Conservation (phyloP, 179 eudicot species). For the Dionaea muscipula region DNA sequence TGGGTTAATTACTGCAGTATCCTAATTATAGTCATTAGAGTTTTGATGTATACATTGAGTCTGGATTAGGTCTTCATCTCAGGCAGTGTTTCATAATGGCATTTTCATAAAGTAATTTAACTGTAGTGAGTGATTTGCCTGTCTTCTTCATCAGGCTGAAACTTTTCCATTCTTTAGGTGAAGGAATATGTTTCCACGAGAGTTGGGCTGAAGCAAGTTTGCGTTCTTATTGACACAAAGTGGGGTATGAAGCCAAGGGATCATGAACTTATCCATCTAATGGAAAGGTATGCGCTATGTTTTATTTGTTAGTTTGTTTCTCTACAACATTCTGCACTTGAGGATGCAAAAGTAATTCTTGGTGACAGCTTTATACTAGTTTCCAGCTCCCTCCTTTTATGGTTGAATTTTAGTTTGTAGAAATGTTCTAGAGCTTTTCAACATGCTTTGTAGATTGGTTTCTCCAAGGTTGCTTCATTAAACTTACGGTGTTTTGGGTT, state of each 20-base stretch:
- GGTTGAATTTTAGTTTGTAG: neutral
- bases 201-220: constrained; percentile 64
- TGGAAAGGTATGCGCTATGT: constrained; percentile 63
- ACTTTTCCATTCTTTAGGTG: constrained; percentile 38
- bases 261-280: constrained; percentile 68
- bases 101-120: neutral
- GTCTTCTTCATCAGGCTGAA: constrained; percentile 2
- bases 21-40: too few relatives aligned
- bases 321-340: too few relatives aligned
- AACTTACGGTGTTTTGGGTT: neutral
- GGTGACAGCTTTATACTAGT: too few relatives aligned
- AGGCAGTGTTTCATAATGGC: too few relatives aligned
- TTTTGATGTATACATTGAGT: too few relatives aligned
- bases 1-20: too few relatives aligned
- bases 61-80: too few relatives aligned
- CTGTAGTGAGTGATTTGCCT: neutral
- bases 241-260: constrained; percentile 99
- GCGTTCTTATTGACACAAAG: constrained; percentile 90
- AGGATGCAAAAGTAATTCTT: too few relatives aligned
- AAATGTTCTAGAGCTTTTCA: neutral
- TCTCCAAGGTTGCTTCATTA: neutral
- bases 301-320: neutral
- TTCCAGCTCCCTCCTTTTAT: neutral
- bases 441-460: neutral
- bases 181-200: constrained; percentile 90